A percentile compares a stretch with the other conserved stretches of the same genome.
Conservation (phyloP, 129 eudicot species). For the Helichrysum umbraculigerum region DNA sequence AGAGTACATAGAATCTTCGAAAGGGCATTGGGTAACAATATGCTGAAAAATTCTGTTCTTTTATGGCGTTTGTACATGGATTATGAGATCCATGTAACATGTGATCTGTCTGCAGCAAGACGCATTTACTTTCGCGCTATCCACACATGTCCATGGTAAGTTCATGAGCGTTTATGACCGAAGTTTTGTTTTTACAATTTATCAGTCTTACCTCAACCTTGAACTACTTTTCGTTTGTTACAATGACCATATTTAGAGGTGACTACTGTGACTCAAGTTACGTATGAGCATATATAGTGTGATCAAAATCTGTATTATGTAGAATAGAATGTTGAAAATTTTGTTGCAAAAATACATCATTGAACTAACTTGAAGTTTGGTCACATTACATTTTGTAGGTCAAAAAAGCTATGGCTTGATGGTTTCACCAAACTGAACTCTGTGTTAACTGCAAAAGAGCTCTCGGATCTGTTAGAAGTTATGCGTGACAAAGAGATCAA, state of each 20-base stretch:
- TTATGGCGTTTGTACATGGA: conserved; percentile 85
- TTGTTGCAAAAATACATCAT: no score
- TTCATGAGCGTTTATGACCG: neutral
- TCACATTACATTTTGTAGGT: conserved; percentile 43
- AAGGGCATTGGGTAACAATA: conserved; percentile 65
- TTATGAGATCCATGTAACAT: conserved; percentile 57
- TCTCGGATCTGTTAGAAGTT: conserved; percentile 89
- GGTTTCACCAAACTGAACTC: conserved; percentile 66
- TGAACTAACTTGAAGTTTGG: conserved; percentile 6
- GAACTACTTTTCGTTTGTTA: neutral
- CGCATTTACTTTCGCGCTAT: conserved; percentile 87
- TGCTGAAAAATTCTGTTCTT: conserved; percentile 51
- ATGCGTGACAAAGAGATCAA: conserved; percentile 95
- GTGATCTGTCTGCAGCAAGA: conserved; percentile 64
- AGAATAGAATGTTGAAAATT: no score
- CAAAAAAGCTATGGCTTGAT: conserved; percentile 92
- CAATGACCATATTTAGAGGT: neutral
- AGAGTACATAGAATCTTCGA: conserved; percentile 84
- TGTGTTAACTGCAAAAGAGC: conserved; percentile 71
- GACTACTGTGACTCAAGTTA: neutral
- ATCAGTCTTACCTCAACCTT: neutral
- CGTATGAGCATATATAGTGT: no score
- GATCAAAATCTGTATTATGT: no score
- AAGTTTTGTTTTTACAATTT: neutral
- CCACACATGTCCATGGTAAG: conserved; percentile 97